Base-by-base conservation (phyloP, 345 rosid genomes). In the Brassica rapa region DNA sequence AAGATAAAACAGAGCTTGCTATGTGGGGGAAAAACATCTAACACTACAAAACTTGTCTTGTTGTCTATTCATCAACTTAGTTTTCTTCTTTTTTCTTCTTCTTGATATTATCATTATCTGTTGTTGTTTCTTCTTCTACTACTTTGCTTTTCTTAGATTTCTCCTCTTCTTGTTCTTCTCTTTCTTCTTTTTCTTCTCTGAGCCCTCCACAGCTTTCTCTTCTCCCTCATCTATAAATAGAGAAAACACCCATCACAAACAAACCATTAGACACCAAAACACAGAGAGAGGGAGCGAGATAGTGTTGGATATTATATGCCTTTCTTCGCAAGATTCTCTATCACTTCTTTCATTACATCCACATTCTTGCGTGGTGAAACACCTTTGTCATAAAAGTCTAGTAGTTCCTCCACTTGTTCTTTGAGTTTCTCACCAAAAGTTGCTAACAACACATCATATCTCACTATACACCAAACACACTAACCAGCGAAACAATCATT, bases 351-450 rank as follows among this genome's bases (percentile, higher is more conserved):
- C 98, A 95, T 95, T 72, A 93, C 97, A 69, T 95, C 99, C 51
- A 93, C 87, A 79, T 93, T 95, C 85, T 95, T 95, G 37, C 97
- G 91, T 35, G 99, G 99, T 37, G 93, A 89, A 80, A 95, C 86
- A 19, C 98, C 98, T 86, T 95, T 95, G 81, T 95, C 99, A 32
- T 93, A 95, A 75, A 95, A 95, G 68, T 91, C 96, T 16, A 95
- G 85, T 51, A 94, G 80, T 79, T 93, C 99, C 84, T 93, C 98
- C 30, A 95, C 99, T 84, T 95, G 99, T 81, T 93, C 97, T 29
- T 88, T 83, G 1, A 95, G 93, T 83, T 91, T 93, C 86, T 93
- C 98, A 14, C 99, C 98, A 16, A 89, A 95, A 27, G 83, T 71
- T 8, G 89, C 0, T 19, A 19, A 19, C 21, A 19, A 19, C 21